These are phyloP conservation scores for Sungouiella blattae DNA, from an alignment of 805 yeast genomes.

Conservation along the genomic window DNA sequence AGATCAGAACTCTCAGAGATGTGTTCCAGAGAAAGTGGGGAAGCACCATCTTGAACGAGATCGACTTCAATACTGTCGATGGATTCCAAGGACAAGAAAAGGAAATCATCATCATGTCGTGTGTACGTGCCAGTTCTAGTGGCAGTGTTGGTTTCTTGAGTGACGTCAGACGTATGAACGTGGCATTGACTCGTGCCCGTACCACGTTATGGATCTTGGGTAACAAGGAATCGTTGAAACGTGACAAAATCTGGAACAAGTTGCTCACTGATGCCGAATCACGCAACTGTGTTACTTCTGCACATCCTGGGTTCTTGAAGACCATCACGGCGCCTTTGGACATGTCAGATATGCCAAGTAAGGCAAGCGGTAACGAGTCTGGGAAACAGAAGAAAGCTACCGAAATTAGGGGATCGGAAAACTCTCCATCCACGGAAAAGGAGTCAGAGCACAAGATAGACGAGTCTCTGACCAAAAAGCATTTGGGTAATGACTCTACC, in stretches of 20 bases:
- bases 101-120: conserved; percentile 87
- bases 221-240: conserved; percentile 57
- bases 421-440: too few relatives aligned
- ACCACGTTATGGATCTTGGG: conserved; percentile 93
- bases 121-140: conserved; percentile 82
- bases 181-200: conserved; percentile 90
- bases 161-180: conserved; percentile 94
- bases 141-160: conserved; percentile 80
- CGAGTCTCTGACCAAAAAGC: too few relatives aligned
- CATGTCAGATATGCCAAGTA: too few relatives aligned
- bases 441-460: too few relatives aligned
- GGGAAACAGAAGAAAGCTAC: too few relatives aligned
- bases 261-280: conserved; percentile 62
- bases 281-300: conserved; percentile 36
- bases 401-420: too few relatives aligned
- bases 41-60: conserved; percentile 51
- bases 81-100: conserved; percentile 99
- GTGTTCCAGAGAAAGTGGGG: conserved; percentile 64
- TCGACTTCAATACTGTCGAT: conserved; percentile 93
- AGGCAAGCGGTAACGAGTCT: too few relatives aligned
- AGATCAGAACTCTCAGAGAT: conserved; percentile 56
- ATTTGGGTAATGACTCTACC: too few relatives aligned
- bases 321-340: too few relatives aligned
- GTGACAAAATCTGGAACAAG: conserved; percentile 70
- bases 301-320: conserved; percentile 34